These are phyloP conservation scores for Nicotiana paniculata DNA, from an alignment of 257 asterid genomes.

Conservation along the genomic window DNA sequence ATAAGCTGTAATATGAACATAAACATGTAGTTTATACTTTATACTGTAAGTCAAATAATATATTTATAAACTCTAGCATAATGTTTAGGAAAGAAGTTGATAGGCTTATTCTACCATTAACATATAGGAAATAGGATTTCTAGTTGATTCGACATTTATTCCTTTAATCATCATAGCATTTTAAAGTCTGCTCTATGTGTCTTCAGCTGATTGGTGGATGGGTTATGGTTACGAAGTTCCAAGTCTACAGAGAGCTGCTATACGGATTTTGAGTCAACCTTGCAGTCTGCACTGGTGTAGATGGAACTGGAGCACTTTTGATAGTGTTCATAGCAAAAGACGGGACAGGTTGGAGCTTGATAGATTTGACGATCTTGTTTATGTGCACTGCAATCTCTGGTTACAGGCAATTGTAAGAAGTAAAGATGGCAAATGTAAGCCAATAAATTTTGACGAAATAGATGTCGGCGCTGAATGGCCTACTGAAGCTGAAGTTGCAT, in stretches of 20 bases:
- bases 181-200: not conserved
- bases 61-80: not conserved
- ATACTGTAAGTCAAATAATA: not conserved
- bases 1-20: not conserved
- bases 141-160: not conserved
- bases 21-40: not conserved
- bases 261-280: constrained; percentile 37
- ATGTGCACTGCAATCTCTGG: constrained; percentile 44
- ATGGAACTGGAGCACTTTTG: constrained; percentile 43
- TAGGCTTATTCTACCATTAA: not conserved
- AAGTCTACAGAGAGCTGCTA: constrained; percentile 37
- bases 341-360: constrained; percentile 18
- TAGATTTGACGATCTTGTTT: constrained; percentile 31
- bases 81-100: not conserved
- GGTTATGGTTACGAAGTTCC: constrained; percentile 42
- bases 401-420: constrained; percentile 26
- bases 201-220: constrained; percentile 45
- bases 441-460: constrained; percentile 29
- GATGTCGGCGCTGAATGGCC: constrained; percentile 34
- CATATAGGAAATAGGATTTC: not conserved
- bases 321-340: constrained; percentile 18
- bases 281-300: constrained; percentile 43
- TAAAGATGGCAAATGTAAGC: constrained; percentile 18
- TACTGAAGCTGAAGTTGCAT: constrained; percentile 24
- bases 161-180: not conserved